Base-by-base conservation (phyloP, 2,329 filamentous ascomycete genomes). In the Clarireedia homoeocarpa region DNA sequence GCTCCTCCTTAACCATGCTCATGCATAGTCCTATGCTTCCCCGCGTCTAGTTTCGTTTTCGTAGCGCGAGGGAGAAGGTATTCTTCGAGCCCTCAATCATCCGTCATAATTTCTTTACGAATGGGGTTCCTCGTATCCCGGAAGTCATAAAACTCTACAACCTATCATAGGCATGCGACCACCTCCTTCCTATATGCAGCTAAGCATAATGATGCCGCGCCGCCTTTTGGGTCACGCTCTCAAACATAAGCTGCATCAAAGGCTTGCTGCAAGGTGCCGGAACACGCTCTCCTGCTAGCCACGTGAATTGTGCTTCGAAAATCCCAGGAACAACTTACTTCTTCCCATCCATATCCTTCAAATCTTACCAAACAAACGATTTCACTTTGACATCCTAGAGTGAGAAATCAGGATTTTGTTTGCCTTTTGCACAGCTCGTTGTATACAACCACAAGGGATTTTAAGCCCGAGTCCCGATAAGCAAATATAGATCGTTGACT, bases 191-290 rank as follows among this genome's bases (percentile, higher is more conserved):
- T 34, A 27, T 23, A 53, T 53, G 52, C 52, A 40, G 45, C 38
- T 38, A 51, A 55, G 20, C 5, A 40, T 36, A 50, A 46, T 26
- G 26, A 48, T 54, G 38, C 45, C 45, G 52, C 45, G 52, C 52
- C 26, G 45, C 44, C 48, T 44, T 42, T 49, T 34, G 15, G 36
- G 26, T 55, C 53, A 55, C 53, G 47, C 53, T 44, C 53, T 51
- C 47, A 51, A 34, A 51, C 20, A 45, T 26, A 44, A 51, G 40
- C 30, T 55, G 53, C 53, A 51, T 30, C 27, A 51, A 42, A 30
- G 27, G 26, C 20, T 45, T 34, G 38, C 39, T 51, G 53, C 47
- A 55, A 24, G 27, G 26, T 48, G 10, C 53, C 53, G 53, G 53
- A 55, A 46, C 47, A 55, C 39, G 20, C 46, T 14, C 34, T 36